Base-by-base conservation (phyloP, 805 yeast species). In the Yamadazyma laniorum region DNA sequence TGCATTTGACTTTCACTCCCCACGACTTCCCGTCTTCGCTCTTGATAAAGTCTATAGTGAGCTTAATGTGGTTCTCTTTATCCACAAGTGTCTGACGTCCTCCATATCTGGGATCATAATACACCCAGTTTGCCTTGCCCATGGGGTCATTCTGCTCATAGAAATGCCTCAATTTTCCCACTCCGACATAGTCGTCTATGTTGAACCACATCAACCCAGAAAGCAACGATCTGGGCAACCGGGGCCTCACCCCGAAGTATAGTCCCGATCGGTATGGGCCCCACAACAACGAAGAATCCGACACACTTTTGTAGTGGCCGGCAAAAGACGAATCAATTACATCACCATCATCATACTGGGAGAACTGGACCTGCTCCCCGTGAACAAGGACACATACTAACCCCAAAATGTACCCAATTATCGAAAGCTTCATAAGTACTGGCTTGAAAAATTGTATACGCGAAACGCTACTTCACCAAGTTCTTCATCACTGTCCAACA, bases 141-240 rank as follows among this genome's bases (percentile, higher is more conserved):
- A 89, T 70, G 34, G 79, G 74, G 51, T 89, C 91, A 25, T 67
- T 66, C 49, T 81, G 89, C 36, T 82, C 87, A 52, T 89, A 85
- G 38, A 75, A 71, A 58, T 89, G 96, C 49, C 96, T 77, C 17
- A 83, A 59, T 16, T 69, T 63, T 4, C 69, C 61, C 9, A 86
- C 50, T 1, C 83, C 83, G 4, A 63, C 59, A 42, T 74, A 68
- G 19, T 67, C 61, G 43, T 85, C 82, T 4, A 77, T 73, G 52
- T 81, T 80, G 64, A 79, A 86, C 98, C 98, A 91, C 80, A 91
- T 77, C 18, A 90, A 64, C 0, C 98, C 98, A 11, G 87, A 66
- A 41, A 82, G 54, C 35, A 93, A 69, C 2, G 91, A 78, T 25
- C 78, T 72, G 1, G 96, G 96, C 3, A 85, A 52, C 33, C 91